phyloP scores from a whole-genome alignment of 2,329 filamentous ascomycete genomes.

The Fusarium sp. region DNA sequence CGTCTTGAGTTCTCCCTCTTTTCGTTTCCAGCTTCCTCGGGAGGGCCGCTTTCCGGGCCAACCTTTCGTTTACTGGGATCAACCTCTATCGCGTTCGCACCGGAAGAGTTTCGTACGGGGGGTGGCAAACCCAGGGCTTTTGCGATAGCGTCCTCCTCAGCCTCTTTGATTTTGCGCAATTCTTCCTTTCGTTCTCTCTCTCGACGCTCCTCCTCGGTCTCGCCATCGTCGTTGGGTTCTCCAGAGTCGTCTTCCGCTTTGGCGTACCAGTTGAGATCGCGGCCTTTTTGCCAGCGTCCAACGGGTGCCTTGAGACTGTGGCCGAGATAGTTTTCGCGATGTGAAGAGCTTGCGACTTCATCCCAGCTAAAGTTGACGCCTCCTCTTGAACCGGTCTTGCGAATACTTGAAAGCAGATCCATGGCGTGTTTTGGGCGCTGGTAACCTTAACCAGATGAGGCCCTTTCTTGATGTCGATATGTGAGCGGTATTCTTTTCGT shows the following conservation, averaged over 20 bases:
- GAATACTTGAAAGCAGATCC: slow-evolving; percentile 92
- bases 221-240: slow-evolving; percentile 55
- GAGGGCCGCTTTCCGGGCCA: slow-evolving; percentile 40
- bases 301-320: slow-evolving; percentile 93
- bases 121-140: slow-evolving; percentile 81
- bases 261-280: slow-evolving; percentile 71
- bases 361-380: slow-evolving; percentile 98
- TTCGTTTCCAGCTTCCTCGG: slow-evolving; percentile 38
- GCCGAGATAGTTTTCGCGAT: slow-evolving; percentile 89
- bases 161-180: slow-evolving; percentile 83
- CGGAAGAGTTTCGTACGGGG: slow-evolving; percentile 64
- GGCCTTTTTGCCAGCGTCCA: slow-evolving; percentile 87
- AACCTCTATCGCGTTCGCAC: slow-evolving; percentile 74
- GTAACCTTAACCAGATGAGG: neutral
- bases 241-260: slow-evolving; percentile 57
- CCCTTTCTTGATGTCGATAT: neutral
- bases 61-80: slow-evolving; percentile 51
- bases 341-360: slow-evolving; percentile 84
- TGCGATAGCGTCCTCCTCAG: slow-evolving; percentile 90
- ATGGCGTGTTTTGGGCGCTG: slow-evolving; percentile 56
- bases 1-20: slow-evolving; percentile 44
- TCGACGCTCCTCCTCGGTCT: slow-evolving; percentile 65
- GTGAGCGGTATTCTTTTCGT: neutral
- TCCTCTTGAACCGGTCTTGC: slow-evolving; percentile 89
- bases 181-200: slow-evolving; percentile 76